These are phyloP conservation scores for Hydrangea macrophylla DNA, from an alignment of 148 eudicot species.

Conservation along the genomic window DNA sequence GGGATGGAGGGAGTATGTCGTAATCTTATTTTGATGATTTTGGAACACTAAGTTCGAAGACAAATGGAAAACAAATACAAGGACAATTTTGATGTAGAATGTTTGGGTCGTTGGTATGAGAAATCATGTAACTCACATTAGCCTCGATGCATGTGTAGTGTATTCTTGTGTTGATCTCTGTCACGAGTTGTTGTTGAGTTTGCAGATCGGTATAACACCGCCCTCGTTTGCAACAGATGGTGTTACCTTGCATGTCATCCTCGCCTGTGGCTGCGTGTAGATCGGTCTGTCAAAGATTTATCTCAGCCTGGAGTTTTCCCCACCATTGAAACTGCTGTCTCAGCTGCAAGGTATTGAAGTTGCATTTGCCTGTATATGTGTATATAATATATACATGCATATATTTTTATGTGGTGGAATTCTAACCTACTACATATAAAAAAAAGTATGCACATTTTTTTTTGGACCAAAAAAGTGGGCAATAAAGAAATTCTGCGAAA, in stretches of 20 bases:
- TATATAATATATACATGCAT: too few species aligned
- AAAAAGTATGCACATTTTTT: too few species aligned
- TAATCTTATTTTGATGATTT: not conserved
- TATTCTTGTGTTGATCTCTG: constrained; percentile 30
- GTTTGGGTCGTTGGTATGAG: not conserved
- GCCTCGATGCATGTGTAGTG: not conserved
- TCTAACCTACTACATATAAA: too few species aligned
- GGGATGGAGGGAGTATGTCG: not conserved
- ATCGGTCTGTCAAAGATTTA: constrained; percentile 51
- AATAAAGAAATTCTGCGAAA: too few species aligned
- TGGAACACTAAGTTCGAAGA: not conserved
- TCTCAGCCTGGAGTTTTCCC: constrained; percentile 75
- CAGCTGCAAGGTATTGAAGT: constrained; percentile 72
- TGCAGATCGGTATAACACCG: constrained; percentile 99
- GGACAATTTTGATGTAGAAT: not conserved
- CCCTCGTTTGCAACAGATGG: constrained; percentile 99
- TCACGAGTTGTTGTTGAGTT: constrained; percentile 63
- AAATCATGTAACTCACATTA: not conserved
- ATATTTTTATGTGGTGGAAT: too few species aligned
- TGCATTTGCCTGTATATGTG: constrained; percentile 4
- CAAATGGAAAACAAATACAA: not conserved
- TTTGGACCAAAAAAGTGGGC: too few species aligned
- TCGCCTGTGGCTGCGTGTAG: constrained; percentile 90
- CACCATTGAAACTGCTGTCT: constrained; percentile 72
- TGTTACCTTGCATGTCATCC: constrained; percentile 94